These are phyloP conservation scores for Neurospora sp. DNA, from an alignment of 2,329 filamentous ascomycete genomes.

Conservation along the genomic window DNA sequence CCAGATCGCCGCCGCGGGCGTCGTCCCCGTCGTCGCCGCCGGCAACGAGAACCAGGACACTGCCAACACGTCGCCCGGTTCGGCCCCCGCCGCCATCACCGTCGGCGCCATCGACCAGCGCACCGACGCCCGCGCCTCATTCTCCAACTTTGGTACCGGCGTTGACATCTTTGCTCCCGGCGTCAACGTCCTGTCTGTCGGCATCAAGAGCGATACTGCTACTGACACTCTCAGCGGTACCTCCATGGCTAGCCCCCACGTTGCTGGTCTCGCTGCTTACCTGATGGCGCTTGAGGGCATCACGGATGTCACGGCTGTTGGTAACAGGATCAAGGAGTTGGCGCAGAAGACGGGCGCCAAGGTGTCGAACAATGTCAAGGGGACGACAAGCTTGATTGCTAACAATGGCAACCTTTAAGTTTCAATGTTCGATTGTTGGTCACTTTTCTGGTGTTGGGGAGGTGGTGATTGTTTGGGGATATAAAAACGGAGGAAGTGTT, in stretches of 20 bases:
- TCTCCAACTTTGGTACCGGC: conserved; percentile 46
- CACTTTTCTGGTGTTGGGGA: neutral
- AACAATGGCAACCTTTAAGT: conserved; percentile 37
- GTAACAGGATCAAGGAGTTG: conserved; percentile 40
- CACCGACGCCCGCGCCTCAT: conserved; percentile 37
- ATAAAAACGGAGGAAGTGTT: neutral
- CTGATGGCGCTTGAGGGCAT: conserved; percentile 48
- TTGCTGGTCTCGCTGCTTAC: conserved; percentile 59
- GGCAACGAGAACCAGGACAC: conserved; percentile 49
- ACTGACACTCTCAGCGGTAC: conserved; percentile 41
- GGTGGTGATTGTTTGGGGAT: too few species aligned
- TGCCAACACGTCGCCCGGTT: conserved; percentile 41
- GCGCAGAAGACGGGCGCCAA: conserved; percentile 34
- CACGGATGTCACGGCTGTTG: conserved; percentile 32
- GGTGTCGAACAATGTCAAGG: conserved; percentile 31
- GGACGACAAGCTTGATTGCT: conserved; percentile 43
- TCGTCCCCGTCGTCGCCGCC: conserved; percentile 50
- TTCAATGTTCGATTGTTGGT: neutral
- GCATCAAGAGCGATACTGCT: conserved; percentile 38
- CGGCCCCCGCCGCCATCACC: conserved; percentile 45
- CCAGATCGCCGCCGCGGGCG: conserved; percentile 35
- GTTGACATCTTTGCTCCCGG: conserved; percentile 50
- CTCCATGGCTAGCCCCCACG: conserved; percentile 58
- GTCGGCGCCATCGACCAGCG: conserved; percentile 47
- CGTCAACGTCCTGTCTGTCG: conserved; percentile 41